phyloP scores from a whole-genome alignment of 75 land plant species.

The Pinus taeda region DNA sequence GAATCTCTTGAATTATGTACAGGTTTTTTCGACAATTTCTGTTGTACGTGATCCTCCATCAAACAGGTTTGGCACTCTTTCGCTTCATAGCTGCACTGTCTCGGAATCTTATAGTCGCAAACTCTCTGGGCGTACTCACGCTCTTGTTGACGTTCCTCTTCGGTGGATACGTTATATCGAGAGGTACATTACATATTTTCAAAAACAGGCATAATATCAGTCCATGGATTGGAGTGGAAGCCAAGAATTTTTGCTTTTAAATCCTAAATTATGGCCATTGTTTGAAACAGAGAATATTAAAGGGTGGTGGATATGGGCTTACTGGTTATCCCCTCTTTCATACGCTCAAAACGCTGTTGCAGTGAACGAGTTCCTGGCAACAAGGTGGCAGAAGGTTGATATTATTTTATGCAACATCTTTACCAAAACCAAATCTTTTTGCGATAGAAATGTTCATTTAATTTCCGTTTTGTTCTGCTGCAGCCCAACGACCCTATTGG shows the following conservation, averaged over 20 bases:
- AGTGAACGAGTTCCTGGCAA: conserved; percentile 45
- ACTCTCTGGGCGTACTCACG: conserved; percentile 18
- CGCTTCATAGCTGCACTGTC: conserved; percentile 29
- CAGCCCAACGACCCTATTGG: conserved; percentile 14
- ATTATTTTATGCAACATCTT: background rate
- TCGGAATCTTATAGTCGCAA: conserved; percentile 24
- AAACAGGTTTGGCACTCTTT: conserved; percentile 24
- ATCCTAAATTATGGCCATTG: no score
- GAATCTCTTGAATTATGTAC: background rate
- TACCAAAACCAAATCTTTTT: no score
- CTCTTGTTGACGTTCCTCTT: conserved; percentile 20
- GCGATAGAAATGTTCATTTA: background rate
- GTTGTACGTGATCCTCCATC: conserved; percentile 18
- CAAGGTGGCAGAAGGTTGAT: conserved; percentile 21
- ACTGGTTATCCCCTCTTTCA: conserved; percentile 42
- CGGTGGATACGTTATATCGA: conserved; percentile 35
- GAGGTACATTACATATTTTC: conserved; percentile 8
- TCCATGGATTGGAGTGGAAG: no score
- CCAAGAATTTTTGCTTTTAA: no score
- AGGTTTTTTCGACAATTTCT: conserved; percentile 35
- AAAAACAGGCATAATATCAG: background rate
- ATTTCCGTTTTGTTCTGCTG: background rate
- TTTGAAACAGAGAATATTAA: conserved; percentile 26
- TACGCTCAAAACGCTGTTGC: conserved; percentile 43
- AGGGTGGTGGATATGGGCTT: conserved; percentile 60